These are phyloP conservation scores for Naegleria fowleri DNA, from an alignment of 208 protist genomes.

Conservation along the genomic window DNA sequence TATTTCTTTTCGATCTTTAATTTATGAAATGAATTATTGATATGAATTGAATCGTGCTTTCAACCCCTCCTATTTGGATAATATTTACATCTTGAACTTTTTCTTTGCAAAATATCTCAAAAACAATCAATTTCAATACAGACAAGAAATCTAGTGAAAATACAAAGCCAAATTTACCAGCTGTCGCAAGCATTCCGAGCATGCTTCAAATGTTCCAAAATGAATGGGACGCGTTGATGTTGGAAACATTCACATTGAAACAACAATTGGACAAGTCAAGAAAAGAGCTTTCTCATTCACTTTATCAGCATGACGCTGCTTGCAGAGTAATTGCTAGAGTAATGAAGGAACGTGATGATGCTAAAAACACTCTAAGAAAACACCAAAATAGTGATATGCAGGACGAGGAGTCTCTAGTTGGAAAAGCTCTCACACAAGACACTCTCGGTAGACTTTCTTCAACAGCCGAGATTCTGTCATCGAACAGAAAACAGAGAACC, in stretches of 20 bases:
- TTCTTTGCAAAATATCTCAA: too few relatives aligned
- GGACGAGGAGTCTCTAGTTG: slow-evolving; percentile 29
- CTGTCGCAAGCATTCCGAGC: slow-evolving; percentile 69
- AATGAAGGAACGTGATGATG: slow-evolving; percentile 59
- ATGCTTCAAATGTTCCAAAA: slow-evolving; percentile 88
- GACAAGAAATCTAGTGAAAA: slow-evolving; percentile 6
- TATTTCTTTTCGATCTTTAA: too few relatives aligned
- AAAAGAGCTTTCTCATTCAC: slow-evolving; percentile 90
- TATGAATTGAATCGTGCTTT: too few relatives aligned
- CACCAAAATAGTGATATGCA: slow-evolving; percentile 6
- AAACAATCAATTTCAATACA: slow-evolving; percentile 34
- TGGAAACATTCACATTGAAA: slow-evolving; percentile 92
- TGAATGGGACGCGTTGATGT: slow-evolving; percentile 96
- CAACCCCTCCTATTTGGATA: too few relatives aligned
- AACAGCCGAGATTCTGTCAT: slow-evolving; percentile 38
- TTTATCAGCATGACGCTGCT: slow-evolving; percentile 97
- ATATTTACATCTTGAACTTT: too few relatives aligned
- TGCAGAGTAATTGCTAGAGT: slow-evolving; percentile 94
- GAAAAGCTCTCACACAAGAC: not conserved
- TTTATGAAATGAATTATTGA: too few relatives aligned
- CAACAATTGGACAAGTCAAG: slow-evolving; percentile 68
- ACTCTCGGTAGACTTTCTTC: not conserved
- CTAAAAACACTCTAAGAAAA: slow-evolving; percentile 26
- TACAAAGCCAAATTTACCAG: slow-evolving; percentile 47
- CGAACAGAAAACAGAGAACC: slow-evolving; percentile 51